phyloP scores from a whole-genome alignment of 768 basidiomycete species.

The Lactifluus subvellereus region DNA sequence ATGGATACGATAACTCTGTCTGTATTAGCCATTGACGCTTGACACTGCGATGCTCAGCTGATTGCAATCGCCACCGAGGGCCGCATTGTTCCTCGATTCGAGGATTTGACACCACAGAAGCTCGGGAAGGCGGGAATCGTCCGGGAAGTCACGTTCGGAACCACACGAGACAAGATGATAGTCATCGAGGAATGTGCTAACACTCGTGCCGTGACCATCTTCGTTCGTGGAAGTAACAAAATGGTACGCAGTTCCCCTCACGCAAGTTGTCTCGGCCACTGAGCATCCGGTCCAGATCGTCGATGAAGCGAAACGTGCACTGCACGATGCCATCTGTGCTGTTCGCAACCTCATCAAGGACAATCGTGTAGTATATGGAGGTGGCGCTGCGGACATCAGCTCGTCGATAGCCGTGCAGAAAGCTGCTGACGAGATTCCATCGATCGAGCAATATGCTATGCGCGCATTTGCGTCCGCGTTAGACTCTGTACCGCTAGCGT shows the following conservation, averaged over 20 bases:
- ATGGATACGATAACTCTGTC: constrained; percentile 2
- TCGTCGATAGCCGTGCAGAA: constrained; percentile 89
- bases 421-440: constrained; percentile 95
- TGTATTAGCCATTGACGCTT: neutral
- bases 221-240: constrained; percentile 97
- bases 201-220: constrained; percentile 91
- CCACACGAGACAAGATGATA: constrained; percentile 98
- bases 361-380: constrained; percentile 96
- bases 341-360: constrained; percentile 94
- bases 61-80: constrained; percentile 99
- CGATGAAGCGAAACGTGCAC: constrained; percentile 95
- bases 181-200: constrained; percentile 99
- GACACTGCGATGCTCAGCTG: constrained; percentile 45
- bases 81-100: constrained; percentile 96
- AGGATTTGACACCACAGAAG: constrained; percentile 88
- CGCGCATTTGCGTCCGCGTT: constrained; percentile 95
- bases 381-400: constrained; percentile 96
- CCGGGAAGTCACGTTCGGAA: constrained; percentile 92
- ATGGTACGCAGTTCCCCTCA: constrained; percentile 56
- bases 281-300: constrained; percentile 62
- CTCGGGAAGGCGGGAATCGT: constrained; percentile 92
- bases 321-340: constrained; percentile 96
- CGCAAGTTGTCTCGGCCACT: neutral
- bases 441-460: constrained; percentile 99
- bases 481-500: constrained; percentile 90